Evolutionary conservation across 2,329 filamentous ascomycete species (phyloP).

Genomic region (Hypocrella siamensis): DNA sequence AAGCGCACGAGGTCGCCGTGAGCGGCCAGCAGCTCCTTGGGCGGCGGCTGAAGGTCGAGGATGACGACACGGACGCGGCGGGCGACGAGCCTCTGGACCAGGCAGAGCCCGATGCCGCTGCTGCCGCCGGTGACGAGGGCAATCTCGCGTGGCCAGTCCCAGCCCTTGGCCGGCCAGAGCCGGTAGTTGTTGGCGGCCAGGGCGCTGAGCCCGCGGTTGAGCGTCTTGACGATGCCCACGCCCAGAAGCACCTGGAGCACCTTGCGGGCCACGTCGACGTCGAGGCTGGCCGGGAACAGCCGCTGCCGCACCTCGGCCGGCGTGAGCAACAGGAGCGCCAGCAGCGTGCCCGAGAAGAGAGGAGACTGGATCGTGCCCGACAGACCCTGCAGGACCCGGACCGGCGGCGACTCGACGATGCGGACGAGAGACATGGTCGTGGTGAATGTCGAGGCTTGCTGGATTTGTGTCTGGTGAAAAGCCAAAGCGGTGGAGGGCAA

Average conservation of each 20-base stretch:
- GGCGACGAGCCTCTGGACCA: slow-evolving; percentile 14
- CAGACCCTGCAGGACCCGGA: slow-evolving; percentile 4
- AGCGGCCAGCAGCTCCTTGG: slow-evolving; percentile 9
- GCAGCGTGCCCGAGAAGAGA: slow-evolving; percentile 6
- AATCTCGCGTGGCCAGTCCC: slow-evolving; percentile 24
- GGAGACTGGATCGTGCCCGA: slow-evolving; percentile 5
- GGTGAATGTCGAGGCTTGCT: background rate
- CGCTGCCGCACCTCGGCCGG: slow-evolving; percentile 3
- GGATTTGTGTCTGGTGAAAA: background rate
- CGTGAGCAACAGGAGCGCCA: slow-evolving; percentile 4
- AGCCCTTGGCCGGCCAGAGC: slow-evolving; percentile 6
- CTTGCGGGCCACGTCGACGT: slow-evolving; percentile 2
- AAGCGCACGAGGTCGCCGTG: slow-evolving; percentile 10
- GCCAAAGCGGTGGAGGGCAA: background rate
- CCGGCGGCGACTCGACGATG: slow-evolving; percentile 6
- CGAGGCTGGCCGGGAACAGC: slow-evolving; percentile 2
- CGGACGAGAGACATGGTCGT: slow-evolving; percentile 3
- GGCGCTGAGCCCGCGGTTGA: slow-evolving; percentile 11
- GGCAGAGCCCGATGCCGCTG: slow-evolving; percentile 23
- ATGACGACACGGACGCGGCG: slow-evolving; percentile 48
- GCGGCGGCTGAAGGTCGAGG: slow-evolving; percentile 38
- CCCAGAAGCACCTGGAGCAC: slow-evolving; percentile 8
- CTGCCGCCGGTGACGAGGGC: slow-evolving; percentile 28
- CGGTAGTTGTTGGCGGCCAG: slow-evolving; percentile 16
- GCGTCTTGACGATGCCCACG: slow-evolving; percentile 8